These are phyloP conservation scores for Scytalidium sp. DNA, from an alignment of 2,329 filamentous ascomycete genomes.

Conservation along the genomic window DNA sequence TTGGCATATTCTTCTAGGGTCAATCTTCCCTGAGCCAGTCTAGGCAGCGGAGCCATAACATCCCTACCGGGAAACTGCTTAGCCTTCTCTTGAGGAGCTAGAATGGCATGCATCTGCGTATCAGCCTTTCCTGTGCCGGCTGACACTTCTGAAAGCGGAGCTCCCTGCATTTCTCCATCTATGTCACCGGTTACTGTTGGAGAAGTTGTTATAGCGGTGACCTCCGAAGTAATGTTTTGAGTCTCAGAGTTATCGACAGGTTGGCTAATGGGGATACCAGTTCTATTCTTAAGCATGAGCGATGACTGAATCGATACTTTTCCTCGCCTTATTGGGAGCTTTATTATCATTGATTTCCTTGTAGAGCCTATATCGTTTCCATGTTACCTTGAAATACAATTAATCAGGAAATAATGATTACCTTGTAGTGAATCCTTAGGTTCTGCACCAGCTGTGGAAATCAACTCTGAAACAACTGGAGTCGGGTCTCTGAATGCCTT, in stretches of 20 bases:
- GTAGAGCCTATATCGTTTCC: not conserved
- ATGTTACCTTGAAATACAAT: not conserved
- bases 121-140: no score
- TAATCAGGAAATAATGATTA: not conserved
- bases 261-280: no score
- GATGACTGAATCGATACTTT: not conserved
- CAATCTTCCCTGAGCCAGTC: not conserved
- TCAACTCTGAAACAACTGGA: not conserved
- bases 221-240: no score
- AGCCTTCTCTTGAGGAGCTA: not conserved
- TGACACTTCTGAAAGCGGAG: no score
- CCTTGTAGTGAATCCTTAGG: not conserved
- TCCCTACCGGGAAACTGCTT: not conserved
- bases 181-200: no score
- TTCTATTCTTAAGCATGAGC: no score
- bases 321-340: not conserved
- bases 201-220: no score
- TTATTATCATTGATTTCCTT: not conserved
- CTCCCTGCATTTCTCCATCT: no score
- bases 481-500: not conserved
- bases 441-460: not conserved
- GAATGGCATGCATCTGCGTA: no score
- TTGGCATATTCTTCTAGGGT: not conserved
- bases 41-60: not conserved
- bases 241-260: no score